Base-by-base conservation (phyloP, 495 filamentous ascomycete genomes). In the Ramalina intermedia region DNA sequence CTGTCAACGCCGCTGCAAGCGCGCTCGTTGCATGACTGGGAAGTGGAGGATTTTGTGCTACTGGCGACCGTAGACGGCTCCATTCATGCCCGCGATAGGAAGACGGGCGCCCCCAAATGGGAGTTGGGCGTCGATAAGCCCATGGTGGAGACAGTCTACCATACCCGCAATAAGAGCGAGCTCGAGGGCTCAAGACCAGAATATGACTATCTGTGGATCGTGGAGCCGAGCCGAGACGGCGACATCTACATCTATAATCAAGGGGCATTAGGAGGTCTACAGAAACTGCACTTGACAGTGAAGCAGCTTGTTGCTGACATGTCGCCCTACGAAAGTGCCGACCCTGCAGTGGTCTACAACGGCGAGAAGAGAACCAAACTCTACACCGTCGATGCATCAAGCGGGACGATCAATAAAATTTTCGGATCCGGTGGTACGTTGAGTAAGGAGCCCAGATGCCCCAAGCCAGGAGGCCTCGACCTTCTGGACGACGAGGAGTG, bases 31-130 rank as follows among this genome's bases (percentile, higher is more conserved):
- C 82, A 93, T 76, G 91, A 96, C 62, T 96, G 88, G 89, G 86
- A 95, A 79, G 88, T 95, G 68, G 90, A 96, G 84, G 89, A 96
- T 70, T 93, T 96, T 79, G 84, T 96, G 65, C 84, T 98, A 71
- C 70, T 98, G 82, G 88, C 93, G 84, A 96, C 93, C 76, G 83
- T 98, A 73, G 87, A 96, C 72, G 91, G 91, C 70, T 84, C 84
- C 53, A 78, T 98, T 63, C 84, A 94, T 72, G 91, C 93, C 60
- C 78, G 80, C 68, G 87, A 96, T 69, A 76, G 91, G 55, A 85
- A 84, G 62, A 89, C 79, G 50, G 91, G 91, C 44, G 67, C 80
- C 41, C 72, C 79, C 50, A 82, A 76, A 63, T 98, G 91, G 91
- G 79, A 80, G 58, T 71, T 94, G 46, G 79, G 84, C 65, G 75